Base-by-base conservation (phyloP, 495 filamentous ascomycete species). In the Entonaema liquescens region DNA sequence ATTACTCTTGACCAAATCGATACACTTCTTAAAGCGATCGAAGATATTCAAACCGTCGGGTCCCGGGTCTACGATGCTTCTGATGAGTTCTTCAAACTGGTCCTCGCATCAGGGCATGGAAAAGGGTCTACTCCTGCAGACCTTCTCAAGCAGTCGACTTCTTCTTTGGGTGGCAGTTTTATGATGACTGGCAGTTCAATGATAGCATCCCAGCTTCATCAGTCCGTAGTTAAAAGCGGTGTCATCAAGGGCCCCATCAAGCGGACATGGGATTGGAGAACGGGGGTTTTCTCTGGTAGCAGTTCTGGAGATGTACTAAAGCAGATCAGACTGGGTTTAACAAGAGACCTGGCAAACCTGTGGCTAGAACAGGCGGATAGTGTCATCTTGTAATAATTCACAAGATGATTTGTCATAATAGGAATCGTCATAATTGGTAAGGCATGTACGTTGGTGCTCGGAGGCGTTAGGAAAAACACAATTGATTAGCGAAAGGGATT, bases 191-290 rank as follows among this genome's bases (percentile, higher is more conserved):
- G 91, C 17, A 93, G 87, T 74, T 90, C 89, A 26, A 89, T 93
- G 83, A 78, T 92, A 12, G 87, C 86, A 3, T 89, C 87, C n/a
- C 83, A 87, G 64, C 79, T 89, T 68, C 86, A 86, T 54, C 84
- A 81, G 55, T 87, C 83, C 3, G 83, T 87, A 36, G 82, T 84
- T 54, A 87, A 85, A 28, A 86, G 90, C 28, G 74, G 90, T 21
- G 64, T 74, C 36, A 82, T 89, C 1, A 83, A 85, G 71, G 82
- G 81, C 12, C 78, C 80, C 29, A 70, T 82, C 15, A 84, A 86
- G 77, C 82, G 92, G 57, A 90, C 90, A 0, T 97, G 94, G 94
- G 94, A 98, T 80, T 98, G 94, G 94, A 81, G 94, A 68, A 82
- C 80, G 5, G 87, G 86, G 11, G 77, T 95, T 57, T 74, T 81